A percentile compares a stretch with the other conserved stretches of the same genome.
phyloP scores from a whole-genome alignment of 169 alveolate genomes.

The Eimeria mitis region DNA sequence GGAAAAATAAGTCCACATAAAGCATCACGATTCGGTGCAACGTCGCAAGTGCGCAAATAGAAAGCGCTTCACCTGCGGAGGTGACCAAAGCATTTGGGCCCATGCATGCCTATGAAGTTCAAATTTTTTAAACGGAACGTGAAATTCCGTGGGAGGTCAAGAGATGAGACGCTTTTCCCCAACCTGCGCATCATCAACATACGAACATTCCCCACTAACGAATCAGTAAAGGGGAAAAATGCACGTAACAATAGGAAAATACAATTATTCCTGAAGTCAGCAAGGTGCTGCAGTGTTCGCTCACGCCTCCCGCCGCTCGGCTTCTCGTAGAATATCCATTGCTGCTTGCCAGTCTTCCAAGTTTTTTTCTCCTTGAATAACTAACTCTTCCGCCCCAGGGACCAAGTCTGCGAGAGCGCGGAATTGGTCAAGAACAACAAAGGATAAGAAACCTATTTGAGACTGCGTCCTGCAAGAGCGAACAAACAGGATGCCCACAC shows the following conservation, averaged over 20 bases:
- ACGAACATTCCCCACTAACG: background rate
- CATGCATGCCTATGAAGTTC: constrained; percentile 77
- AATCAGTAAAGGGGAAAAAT: background rate
- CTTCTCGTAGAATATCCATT: constrained; percentile 73
- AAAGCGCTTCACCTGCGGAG: constrained; percentile 71
- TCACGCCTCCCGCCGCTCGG: constrained; percentile 70
- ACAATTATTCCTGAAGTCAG: background rate
- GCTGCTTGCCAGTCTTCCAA: constrained; percentile 81
- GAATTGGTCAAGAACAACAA: constrained; percentile 82
- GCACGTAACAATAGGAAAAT: background rate
- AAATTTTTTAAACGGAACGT: constrained; percentile 77
- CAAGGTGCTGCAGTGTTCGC: background rate
- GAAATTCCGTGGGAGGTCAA: constrained; percentile 72
- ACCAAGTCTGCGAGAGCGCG: constrained; percentile 82
- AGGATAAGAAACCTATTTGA: constrained; percentile 82
- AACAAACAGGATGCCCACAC: background rate
- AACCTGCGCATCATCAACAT: background rate
- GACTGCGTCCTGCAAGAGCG: constrained; percentile 76
- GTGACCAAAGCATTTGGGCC: constrained; percentile 82
- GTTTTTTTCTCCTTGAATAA: constrained; percentile 77
- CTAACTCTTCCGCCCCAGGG: constrained; percentile 76
- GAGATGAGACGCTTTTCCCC: constrained; percentile 51
- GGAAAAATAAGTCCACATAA: background rate
- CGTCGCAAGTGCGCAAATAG: background rate
- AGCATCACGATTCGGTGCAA: too few species aligned